Evolutionary conservation across 2,329 filamentous ascomycete species (phyloP), one percentile per base, ranked within the genome.

Genomic region (Nemania sp.): DNA sequence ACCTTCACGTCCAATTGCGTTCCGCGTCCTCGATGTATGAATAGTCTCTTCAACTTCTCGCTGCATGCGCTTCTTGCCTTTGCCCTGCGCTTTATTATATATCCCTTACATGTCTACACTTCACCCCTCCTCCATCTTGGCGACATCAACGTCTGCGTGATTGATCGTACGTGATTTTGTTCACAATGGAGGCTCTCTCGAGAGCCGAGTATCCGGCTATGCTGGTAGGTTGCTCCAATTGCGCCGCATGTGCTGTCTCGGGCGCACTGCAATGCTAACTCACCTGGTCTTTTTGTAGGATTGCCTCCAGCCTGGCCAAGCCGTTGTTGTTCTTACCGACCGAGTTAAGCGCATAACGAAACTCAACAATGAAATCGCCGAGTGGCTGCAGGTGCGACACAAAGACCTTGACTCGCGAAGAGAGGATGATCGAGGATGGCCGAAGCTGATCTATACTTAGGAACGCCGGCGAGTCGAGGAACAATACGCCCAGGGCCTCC

Each of bases 391-490:
- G 90, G 94, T 97, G 89, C 81, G 82, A 73, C 59, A n/a, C 64
- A 55, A 64, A 66, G 4, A 22, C 49, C 43, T 27, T 24, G 26
- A 15, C n/a, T 7, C 6, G 32, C 10, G 15, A n/a, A 13, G 15
- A 24, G 1, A n/a, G 47, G 4, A 41, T 41, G 51, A 29, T 8
- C 11, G 32, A 35, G 58, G 15, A 18, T 41, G 24, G 35, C 35
- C 54, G 38, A 52, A 45, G 62, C 69, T 72, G 53, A 68, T 69
- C 57, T 62, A 35, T 57, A 20, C 5, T 62, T 79, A 98, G 95
- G 96, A 99, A 84, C 93, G 96, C 74, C 92, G 94, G 79, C 92
- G 90, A 76, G 87, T 98, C 70, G 96, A 99, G 82, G 95, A 98
- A 77, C 87, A 90, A 77, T 99, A 99, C 81, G 92, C 93, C 54